Percentiles rank a stretch among this genome's conserved stretches.
Conservation (phyloP, 2,329 filamentous ascomycete genomes). For the Eutypa lata region DNA sequence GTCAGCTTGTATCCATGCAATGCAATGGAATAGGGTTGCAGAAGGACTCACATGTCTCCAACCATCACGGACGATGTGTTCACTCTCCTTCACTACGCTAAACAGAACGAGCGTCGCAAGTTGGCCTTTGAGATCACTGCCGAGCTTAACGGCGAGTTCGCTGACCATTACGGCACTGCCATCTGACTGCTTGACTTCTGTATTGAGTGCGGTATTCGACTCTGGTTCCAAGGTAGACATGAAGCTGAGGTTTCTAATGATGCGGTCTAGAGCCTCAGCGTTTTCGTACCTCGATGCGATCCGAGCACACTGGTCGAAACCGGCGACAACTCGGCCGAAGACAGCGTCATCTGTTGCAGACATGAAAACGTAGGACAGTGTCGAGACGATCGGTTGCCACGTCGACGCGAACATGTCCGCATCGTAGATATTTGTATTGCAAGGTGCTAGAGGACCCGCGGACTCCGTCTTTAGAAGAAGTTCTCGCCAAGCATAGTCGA, state of each 20-base stretch:
- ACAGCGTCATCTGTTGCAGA: slow-evolving; percentile 95
- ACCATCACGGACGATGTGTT: slow-evolving; percentile 69
- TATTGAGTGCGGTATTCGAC: slow-evolving; percentile 85
- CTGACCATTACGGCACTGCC: slow-evolving; percentile 93
- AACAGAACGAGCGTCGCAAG: slow-evolving; percentile 94
- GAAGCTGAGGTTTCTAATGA: slow-evolving; percentile 82
- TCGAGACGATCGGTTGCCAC: slow-evolving; percentile 93
- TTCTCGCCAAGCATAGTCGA: slow-evolving; percentile 97
- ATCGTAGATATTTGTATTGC: slow-evolving; percentile 91
- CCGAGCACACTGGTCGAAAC: slow-evolving; percentile 92
- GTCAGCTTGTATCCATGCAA: neutral
- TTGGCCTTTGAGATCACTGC: slow-evolving; percentile 88
- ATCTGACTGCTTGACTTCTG: slow-evolving; percentile 88
- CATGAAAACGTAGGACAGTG: slow-evolving; percentile 97
- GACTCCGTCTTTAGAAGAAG: slow-evolving; percentile 79
- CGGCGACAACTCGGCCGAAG: slow-evolving; percentile 87
- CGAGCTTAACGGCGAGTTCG: slow-evolving; percentile 93
- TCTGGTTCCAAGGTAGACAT: slow-evolving; percentile 86
- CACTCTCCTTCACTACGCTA: slow-evolving; percentile 82
- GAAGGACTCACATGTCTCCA: slow-evolving; percentile 69
- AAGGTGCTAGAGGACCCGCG: slow-evolving; percentile 70
- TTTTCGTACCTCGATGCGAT: slow-evolving; percentile 84
- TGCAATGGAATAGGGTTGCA: slow-evolving; percentile 4
- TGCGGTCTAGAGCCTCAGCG: slow-evolving; percentile 85
- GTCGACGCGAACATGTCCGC: slow-evolving; percentile 96